Conservation (phyloP, 345 rosid species). For the Camelina neglecta region DNA sequence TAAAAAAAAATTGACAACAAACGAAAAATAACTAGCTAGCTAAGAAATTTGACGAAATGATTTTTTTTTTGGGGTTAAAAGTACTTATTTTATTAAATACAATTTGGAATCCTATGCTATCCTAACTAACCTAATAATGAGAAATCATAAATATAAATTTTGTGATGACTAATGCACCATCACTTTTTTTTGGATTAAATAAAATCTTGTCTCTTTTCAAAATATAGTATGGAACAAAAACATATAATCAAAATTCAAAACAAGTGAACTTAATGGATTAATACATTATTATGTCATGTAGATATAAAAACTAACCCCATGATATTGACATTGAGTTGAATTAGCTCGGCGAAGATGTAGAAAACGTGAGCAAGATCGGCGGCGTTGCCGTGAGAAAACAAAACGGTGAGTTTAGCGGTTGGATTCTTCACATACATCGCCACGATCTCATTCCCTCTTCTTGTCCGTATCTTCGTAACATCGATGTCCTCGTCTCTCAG, state of each 20-base stretch:
- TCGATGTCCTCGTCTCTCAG: slow-evolving; percentile 72
- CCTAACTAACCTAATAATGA: not conserved
- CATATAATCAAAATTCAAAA: slow-evolving; percentile 18
- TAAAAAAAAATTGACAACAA: not conserved
- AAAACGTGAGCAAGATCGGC: slow-evolving; percentile 86
- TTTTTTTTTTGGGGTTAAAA: not conserved
- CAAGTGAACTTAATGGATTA: not conserved
- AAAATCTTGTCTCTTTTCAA: not conserved
- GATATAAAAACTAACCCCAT: slow-evolving; percentile 65
- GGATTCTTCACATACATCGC: slow-evolving; percentile 73
- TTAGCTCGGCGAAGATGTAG: slow-evolving; percentile 69
- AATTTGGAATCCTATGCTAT: slow-evolving; percentile 8
- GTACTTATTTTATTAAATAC: not conserved
- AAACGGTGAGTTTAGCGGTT: slow-evolving; percentile 68
- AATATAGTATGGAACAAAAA: not conserved
- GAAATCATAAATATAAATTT: not conserved
- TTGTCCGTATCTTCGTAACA: slow-evolving; percentile 62
- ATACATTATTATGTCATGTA: not conserved
- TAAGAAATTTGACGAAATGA: not conserved
- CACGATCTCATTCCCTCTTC: slow-evolving; percentile 73
- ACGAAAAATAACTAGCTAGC: not conserved
- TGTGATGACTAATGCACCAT: slow-evolving; percentile 4
- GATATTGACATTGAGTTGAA: slow-evolving; percentile 75
- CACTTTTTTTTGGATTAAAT: not conserved
- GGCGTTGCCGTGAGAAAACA: slow-evolving; percentile 96